Base-by-base conservation (phyloP, 2,329 filamentous ascomycete genomes). In the Gaeumannomyces sp. region DNA sequence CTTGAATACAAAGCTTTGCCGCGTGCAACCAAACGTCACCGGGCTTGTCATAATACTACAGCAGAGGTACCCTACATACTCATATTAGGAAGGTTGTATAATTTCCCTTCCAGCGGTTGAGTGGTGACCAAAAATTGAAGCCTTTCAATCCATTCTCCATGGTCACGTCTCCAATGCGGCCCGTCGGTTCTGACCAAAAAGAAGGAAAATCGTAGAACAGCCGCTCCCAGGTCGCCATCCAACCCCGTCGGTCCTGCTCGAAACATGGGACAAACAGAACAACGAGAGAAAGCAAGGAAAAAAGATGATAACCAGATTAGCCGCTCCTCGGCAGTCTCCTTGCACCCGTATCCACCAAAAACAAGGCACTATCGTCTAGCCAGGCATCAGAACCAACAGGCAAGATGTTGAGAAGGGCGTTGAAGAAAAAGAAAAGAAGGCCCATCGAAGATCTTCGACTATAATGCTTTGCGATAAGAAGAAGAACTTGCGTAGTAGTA, bases 251-350 rank as follows among this genome's bases (percentile, higher is more conserved):
- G 16, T 29, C 27, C 3, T 58, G 25, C 10, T 59, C 22, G 56
- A 64, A 61, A 50, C 60, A 50, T 50, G 33, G 31, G 59, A 58
- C 25, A 38, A 27, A 45, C 29, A 64, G 50, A 45, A 56, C 14
- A 38, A 19, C n/a, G 31, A 60, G 7, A 61, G 3, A 60, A 35
- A 57, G 35, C 35, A 27, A 58, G 7, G 11, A 11, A 60, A 45
- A 45, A 53, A 3, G 4, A 45, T 45, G 45, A 8, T 53, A 53
- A 53, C 45, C 45, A 50, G 38, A 50, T 50, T 22, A 22, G 38
- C 33, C 38, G 38, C 19, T 19, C 3, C 14, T 22, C 38, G 38
- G 38, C 38, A 22, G 16, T 7, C 8, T 45, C 16, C 4, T 1
- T 19, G 38, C 16, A 16, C 38, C 16, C 38, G 19, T 22, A 50